phyloP scores from a whole-genome alignment of 805 yeast species.

The Candida lessepsii region DNA sequence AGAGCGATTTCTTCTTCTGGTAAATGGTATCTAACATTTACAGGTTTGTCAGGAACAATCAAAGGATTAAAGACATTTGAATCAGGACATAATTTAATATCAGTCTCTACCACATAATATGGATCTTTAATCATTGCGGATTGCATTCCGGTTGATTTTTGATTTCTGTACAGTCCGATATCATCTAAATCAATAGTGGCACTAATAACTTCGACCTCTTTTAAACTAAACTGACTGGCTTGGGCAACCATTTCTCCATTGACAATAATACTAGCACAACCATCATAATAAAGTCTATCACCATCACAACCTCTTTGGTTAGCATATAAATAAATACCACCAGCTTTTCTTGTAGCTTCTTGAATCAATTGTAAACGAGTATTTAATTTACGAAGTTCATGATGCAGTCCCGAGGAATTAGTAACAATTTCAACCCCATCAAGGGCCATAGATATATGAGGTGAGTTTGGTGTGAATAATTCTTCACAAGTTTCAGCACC shows the following conservation, averaged over 20 bases:
- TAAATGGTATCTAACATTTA: conserved; percentile 57
- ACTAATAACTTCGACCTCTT: conserved; percentile 91
- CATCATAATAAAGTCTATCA: conserved; percentile 94
- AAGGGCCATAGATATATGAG: conserved; percentile 85
- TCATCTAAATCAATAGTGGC: conserved; percentile 94
- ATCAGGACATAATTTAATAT: conserved; percentile 64
- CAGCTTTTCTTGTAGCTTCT: conserved; percentile 94
- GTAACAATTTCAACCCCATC: conserved; percentile 98
- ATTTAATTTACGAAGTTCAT: conserved; percentile 86
- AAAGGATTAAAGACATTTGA: conserved; percentile 58
- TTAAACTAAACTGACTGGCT: conserved; percentile 83
- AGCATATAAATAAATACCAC: conserved; percentile 90
- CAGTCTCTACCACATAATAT: conserved; percentile 59
- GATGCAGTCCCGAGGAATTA: conserved; percentile 97
- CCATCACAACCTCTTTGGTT: conserved; percentile 99
- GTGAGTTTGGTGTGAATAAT: conserved; percentile 92
- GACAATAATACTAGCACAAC: conserved; percentile 90
- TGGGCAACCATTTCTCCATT: conserved; percentile 93
- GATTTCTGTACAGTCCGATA: conserved; percentile 76
- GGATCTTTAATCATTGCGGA: conserved; percentile 39
- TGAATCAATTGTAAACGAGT: conserved; percentile 79
- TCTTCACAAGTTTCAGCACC: conserved; percentile 99
- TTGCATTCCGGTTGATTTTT: conserved; percentile 78
- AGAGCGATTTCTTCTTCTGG: conserved; percentile 97
- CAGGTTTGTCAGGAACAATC: conserved; percentile 55